A percentile compares a stretch with the other conserved stretches of the same genome.
phyloP scores from a whole-genome alignment of 768 basidiomycete genomes.

The Termitomyces sp. region DNA sequence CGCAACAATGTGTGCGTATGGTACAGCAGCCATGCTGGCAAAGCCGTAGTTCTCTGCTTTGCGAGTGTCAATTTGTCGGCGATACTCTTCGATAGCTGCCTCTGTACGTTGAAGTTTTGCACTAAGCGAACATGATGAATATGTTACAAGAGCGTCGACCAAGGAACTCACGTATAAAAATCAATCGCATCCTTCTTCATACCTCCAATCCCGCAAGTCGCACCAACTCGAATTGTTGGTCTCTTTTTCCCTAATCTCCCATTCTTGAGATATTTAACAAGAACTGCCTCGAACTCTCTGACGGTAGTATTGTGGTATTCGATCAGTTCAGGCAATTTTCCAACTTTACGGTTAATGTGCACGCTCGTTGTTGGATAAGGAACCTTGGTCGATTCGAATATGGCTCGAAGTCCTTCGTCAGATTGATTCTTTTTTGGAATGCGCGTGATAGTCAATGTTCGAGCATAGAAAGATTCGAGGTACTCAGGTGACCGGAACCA shows the following conservation, averaged over 20 bases:
- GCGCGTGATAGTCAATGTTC: slow-evolving; percentile 78
- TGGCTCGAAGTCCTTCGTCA: slow-evolving; percentile 75
- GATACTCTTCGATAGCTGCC: slow-evolving; percentile 64
- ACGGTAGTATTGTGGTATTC: slow-evolving; percentile 93
- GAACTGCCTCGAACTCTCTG: slow-evolving; percentile 80
- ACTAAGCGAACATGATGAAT: slow-evolving; percentile 21
- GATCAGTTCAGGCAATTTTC: slow-evolving; percentile 83
- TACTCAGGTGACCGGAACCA: slow-evolving; percentile 94
- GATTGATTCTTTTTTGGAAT: slow-evolving; percentile 79
- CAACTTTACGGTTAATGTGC: slow-evolving; percentile 83
- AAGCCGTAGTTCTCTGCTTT: slow-evolving; percentile 91
- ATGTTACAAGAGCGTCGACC: background rate
- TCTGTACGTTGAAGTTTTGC: slow-evolving; percentile 63
- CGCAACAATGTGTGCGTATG: slow-evolving; percentile 85
- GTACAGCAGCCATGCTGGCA: slow-evolving; percentile 83
- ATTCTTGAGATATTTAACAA: slow-evolving; percentile 87
- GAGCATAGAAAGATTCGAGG: slow-evolving; percentile 84
- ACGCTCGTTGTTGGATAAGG: slow-evolving; percentile 92
- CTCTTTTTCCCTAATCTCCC: slow-evolving; percentile 75
- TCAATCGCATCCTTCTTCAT: slow-evolving; percentile 88
- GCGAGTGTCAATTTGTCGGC: slow-evolving; percentile 62
- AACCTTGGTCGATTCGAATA: slow-evolving; percentile 69
- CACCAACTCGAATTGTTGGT: slow-evolving; percentile 77
- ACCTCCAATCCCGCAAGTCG: slow-evolving; percentile 79
- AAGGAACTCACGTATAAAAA: slow-evolving; percentile 70